Percentiles rank a stretch among this genome's conserved stretches.
phyloP scores from a whole-genome alignment of 2,329 filamentous ascomycete species.

The Xylariaceae sp. region DNA sequence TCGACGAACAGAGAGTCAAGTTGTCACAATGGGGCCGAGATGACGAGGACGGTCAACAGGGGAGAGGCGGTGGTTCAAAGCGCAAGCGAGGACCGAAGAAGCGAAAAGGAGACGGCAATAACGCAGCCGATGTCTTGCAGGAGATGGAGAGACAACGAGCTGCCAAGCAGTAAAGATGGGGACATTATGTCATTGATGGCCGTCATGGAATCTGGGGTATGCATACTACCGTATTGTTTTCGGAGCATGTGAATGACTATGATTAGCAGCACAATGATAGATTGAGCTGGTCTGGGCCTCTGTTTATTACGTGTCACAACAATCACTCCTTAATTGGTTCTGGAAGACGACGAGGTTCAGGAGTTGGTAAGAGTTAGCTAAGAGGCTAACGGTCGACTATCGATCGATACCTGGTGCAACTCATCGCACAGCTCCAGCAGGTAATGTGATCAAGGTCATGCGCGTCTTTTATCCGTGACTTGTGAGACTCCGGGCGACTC shows the following conservation, averaged over 20 bases:
- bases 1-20: constrained; percentile 62
- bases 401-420: neutral
- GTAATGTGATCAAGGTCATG: neutral
- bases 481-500: neutral
- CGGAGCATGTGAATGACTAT: neutral
- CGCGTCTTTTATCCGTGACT: neutral
- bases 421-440: neutral
- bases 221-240: neutral
- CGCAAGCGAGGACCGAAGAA: constrained; percentile 69
- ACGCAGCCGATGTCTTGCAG: constrained; percentile 70
- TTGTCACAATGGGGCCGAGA: constrained; percentile 58
- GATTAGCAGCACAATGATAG: neutral
- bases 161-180: constrained; percentile 23
- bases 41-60: constrained; percentile 43
- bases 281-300: neutral
- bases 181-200: neutral
- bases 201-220: neutral
- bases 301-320: neutral
- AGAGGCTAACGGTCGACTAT: neutral
- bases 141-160: constrained; percentile 61
- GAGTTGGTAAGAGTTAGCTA: neutral
- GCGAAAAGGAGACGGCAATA: constrained; percentile 73
- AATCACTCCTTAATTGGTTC: neutral
- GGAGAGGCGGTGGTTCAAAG: constrained; percentile 45
- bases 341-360: neutral